These are phyloP conservation scores for Harringtonia lauricola DNA, from an alignment of 2,329 filamentous ascomycete genomes.

Conservation along the genomic window DNA sequence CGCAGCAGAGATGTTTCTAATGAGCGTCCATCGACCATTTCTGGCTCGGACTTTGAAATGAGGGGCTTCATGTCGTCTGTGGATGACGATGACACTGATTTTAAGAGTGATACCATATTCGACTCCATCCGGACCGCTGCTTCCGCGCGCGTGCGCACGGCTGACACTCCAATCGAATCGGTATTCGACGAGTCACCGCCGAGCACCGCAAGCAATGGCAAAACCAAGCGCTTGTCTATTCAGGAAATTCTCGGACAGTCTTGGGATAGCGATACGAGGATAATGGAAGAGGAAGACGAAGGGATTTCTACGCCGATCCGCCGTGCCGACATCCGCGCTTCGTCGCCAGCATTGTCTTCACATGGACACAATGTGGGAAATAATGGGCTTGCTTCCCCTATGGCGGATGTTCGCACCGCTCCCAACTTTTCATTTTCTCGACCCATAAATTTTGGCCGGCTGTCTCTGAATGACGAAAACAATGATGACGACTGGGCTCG, in stretches of 20 bases:
- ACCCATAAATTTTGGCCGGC: conserved; percentile 31
- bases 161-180: conserved; percentile 63
- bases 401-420: too few species aligned
- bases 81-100: conserved; percentile 69
- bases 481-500: conserved; percentile 54
- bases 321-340: neutral
- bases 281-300: conserved; percentile 56
- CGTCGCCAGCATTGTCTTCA: neutral
- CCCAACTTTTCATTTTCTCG: conserved; percentile 21
- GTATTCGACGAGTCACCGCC: conserved; percentile 74
- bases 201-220: conserved; percentile 40
- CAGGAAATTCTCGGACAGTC: conserved; percentile 46
- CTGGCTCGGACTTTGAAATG: conserved; percentile 56
- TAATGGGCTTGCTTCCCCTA: neutral
- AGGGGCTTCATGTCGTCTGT: conserved; percentile 49
- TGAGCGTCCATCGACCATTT: conserved; percentile 52
- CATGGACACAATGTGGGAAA: neutral
- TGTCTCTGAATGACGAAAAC: conserved; percentile 51
- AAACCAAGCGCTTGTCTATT: conserved; percentile 44
- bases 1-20: conserved; percentile 26
- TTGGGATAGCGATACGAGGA: conserved; percentile 44
- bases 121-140: conserved; percentile 65
- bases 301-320: conserved; percentile 39
- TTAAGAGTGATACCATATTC: conserved; percentile 65
- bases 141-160: conserved; percentile 53